Evolutionary conservation across 129 eudicot genomes (phyloP).

Genomic region (Tagetes patula): DNA sequence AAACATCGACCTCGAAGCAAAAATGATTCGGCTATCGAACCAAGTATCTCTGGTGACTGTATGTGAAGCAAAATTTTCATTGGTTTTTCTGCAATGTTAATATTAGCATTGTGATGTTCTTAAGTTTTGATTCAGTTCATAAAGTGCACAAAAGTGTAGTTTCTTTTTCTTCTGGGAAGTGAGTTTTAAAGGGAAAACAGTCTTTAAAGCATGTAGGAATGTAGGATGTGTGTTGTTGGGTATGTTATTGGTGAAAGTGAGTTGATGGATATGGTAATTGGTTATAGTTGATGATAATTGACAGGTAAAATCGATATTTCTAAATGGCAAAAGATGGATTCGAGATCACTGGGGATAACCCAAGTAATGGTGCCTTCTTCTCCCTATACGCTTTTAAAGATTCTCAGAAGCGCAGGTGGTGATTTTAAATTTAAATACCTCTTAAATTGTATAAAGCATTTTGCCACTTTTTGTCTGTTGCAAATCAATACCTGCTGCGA

Average conservation of each 20-base stretch:
- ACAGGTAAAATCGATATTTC: conserved; percentile 45
- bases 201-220: conserved; percentile 12
- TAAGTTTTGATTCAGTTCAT: background rate
- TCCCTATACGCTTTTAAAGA: conserved; percentile 63
- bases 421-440: background rate
- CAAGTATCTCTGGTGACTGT: conserved; percentile 22
- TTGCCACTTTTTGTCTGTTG: background rate
- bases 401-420: conserved; percentile 61
- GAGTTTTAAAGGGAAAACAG: background rate
- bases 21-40: conserved; percentile 22
- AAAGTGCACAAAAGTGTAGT: conserved; percentile 6
- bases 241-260: background rate
- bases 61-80: background rate
- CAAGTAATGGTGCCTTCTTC: conserved; percentile 53
- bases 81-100: background rate
- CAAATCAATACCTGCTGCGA: background rate
- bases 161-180: background rate
- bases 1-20: conserved; percentile 22
- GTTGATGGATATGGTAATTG: conserved; percentile 11
- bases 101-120: conserved; percentile 12
- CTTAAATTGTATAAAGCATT: background rate
- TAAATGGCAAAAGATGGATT: conserved; percentile 68
- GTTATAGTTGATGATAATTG: conserved; percentile 21
- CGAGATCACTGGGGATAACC: conserved; percentile 58
- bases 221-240: conserved; percentile 24